Base-by-base conservation (phyloP, 345 rosid species). In the Trapa incisa region DNA sequence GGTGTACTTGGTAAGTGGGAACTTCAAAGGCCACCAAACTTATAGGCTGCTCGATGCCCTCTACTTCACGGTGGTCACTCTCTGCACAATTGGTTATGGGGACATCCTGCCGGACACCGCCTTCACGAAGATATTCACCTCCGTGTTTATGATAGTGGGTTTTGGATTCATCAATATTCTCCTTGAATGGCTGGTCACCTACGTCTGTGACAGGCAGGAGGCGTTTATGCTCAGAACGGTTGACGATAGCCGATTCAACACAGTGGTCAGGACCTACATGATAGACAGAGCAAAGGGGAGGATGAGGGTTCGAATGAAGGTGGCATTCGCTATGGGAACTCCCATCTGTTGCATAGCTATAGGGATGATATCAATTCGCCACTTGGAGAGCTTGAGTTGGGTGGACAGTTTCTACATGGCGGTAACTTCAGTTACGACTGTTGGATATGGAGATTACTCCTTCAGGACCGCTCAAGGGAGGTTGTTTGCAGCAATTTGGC, bases 61-160 rank as follows among this genome's bases (percentile, higher is more conserved):
- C 65, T 88, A 88, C 72, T 88, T 82, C 77, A 70, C 79, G 7
- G 84, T 88, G 52, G 94, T 85, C n/a, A 85, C 94, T 1, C 83
- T 85, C 5, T 84, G 94, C 74, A 84, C 89, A 0, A 88, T 88
- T 17, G 94, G 94, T 3, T 88, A 78, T 42, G 90, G 91, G 0
- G 94, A 88, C 56, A 85, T 88, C 17, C 80, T 82, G 47, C 94
- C 94, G 0, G 76, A 85, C 72, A 53, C 86, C 1, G 72, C 83
- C 6, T 82, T 82, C 54, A 80, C 86, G 35, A 88, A 88, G 75
- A 66, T 85, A 0, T 84, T 88, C 67, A 79, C 94, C 14, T 81
- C 83, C 65, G 76, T 5, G 10, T 85, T 86, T 47, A 81, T 88
- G 29, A 43, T 85, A 66, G 71, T 85, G 7, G 91, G 91, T 3